Base-by-base conservation (phyloP, 2,329 filamentous ascomycete genomes). In the Colletotrichum lini region DNA sequence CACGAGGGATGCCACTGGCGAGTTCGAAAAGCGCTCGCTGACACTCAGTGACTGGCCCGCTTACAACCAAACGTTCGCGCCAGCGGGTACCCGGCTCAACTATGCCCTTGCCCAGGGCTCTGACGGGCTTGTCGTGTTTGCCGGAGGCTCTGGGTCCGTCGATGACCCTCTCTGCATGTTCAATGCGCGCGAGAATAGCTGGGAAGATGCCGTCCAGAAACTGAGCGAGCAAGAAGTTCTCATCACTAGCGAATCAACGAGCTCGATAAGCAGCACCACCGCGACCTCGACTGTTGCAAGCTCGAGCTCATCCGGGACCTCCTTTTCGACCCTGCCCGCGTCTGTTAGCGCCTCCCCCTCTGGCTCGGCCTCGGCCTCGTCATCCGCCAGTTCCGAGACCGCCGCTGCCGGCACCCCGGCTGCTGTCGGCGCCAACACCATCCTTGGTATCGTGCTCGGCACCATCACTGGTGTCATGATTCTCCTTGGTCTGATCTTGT, bases 361-460 rank as follows among this genome's bases (percentile, higher is more conserved):
- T 16, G 76, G 76, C 13, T 75, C 78, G 1, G 61, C 76, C 7
- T 75, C 79, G 49, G 72, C 78, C n/a, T 73, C 79, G 8, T 53
- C 52, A 12, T 47, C 69, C 13, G 52, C 65, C 10, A 53, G 65
- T 30, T 53, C 69, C 7, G 69, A 69, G 52, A 64, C 69, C n/a
- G 69, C 69, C 21, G 65, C 69, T 30, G 65, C 42, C 35, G 79
- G 74, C 2, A 59, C 73, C 6, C 78, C 50, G 75, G 75, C 66
- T 16, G 61, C 73, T 7, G 74, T 76, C 35, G 72, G 79, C 30
- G 76, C 84, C 78, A 84, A 87, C 81, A 75, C 90, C 9, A 92
- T 98, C 38, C 87, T 98, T 1, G 95, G 94, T 44, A 93, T 94
- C 61, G 93, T 93, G 0, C 86, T 98, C 1, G 95, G 95, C 15